A percentile compares a stretch with the other conserved stretches of the same genome.
phyloP scores from a whole-genome alignment of 2,329 filamentous ascomycete species.

The Trichoderma harzianum region DNA sequence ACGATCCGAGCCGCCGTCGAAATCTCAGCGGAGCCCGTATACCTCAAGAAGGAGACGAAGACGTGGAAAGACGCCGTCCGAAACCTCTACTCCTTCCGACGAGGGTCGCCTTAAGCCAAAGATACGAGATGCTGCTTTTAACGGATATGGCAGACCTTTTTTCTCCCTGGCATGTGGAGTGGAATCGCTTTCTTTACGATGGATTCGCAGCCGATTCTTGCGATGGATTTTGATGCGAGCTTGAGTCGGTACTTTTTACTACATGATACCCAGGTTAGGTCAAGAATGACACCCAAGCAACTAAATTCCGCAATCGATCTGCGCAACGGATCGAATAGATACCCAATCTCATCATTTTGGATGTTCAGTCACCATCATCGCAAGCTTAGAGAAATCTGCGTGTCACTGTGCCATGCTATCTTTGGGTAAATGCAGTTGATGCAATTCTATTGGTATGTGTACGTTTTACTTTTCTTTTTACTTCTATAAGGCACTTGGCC shows the following conservation, averaged over 20 bases:
- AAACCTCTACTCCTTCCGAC: neutral
- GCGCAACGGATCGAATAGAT: neutral
- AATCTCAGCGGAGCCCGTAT: neutral
- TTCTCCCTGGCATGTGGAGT: neutral
- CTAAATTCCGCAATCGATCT: neutral
- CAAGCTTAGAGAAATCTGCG: neutral
- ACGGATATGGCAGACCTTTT: neutral
- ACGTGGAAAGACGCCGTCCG: neutral
- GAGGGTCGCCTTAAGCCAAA: neutral
- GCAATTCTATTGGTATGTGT: neutral
- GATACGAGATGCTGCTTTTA: neutral
- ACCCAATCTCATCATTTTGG: neutral
- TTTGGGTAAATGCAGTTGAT: neutral
- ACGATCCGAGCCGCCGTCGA: neutral
- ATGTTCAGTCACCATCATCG: neutral
- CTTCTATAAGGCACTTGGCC: neutral
- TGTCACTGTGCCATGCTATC: neutral
- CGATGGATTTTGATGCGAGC: too few relatives aligned
- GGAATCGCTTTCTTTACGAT: neutral
- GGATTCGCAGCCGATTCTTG: neutral
- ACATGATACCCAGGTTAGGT: neutral
- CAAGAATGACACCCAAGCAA: neutral
- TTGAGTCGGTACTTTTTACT: neutral
- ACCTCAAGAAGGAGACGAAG: neutral
- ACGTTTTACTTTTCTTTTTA: neutral